phyloP scores from a whole-genome alignment of 1,284 basidiomycete genomes.

The Pseudozyma pruni region DNA sequence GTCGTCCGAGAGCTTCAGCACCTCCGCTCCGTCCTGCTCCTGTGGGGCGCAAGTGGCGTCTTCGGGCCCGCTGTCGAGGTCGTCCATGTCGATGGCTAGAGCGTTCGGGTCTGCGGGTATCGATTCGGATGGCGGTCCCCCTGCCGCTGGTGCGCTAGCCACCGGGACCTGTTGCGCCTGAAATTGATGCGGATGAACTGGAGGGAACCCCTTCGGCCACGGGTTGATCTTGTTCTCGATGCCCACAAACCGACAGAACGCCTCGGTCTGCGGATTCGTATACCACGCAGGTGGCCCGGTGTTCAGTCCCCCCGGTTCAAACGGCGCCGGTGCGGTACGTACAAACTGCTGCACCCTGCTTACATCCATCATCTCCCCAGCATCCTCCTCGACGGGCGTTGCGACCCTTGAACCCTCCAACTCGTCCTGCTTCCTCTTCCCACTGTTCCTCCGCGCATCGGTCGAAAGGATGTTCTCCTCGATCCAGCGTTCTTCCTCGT shows the following conservation, averaged over 20 bases:
- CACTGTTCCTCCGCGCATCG: conserved; percentile 53
- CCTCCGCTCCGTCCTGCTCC: background rate
- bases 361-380: conserved; percentile 29
- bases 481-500: conserved; percentile 71
- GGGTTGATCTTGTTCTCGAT: conserved; percentile 74
- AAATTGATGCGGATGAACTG: background rate
- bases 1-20: conserved; percentile 28
- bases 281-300: conserved; percentile 74
- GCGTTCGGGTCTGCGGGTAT: conserved; percentile 26
- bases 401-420: conserved; percentile 6
- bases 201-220: background rate
- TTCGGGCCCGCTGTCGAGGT: conserved; percentile 13
- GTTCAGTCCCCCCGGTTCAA: conserved; percentile 68
- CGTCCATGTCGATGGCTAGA: conserved; percentile 36
- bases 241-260: conserved; percentile 81
- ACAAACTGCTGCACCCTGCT: conserved; percentile 49
- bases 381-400: background rate
- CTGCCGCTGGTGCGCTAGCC: no score
- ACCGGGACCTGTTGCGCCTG: background rate
- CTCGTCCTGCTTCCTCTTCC: conserved; percentile 69
- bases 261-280: conserved; percentile 89
- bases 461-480: conserved; percentile 76
- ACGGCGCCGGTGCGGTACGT: conserved; percentile 68
- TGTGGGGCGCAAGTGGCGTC: background rate
- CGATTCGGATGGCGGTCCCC: no score